Percentiles rank a stretch among this genome's conserved stretches.
Conservation (phyloP, 78 protist species). For the Dictyostelium brefeldianum region DNA sequence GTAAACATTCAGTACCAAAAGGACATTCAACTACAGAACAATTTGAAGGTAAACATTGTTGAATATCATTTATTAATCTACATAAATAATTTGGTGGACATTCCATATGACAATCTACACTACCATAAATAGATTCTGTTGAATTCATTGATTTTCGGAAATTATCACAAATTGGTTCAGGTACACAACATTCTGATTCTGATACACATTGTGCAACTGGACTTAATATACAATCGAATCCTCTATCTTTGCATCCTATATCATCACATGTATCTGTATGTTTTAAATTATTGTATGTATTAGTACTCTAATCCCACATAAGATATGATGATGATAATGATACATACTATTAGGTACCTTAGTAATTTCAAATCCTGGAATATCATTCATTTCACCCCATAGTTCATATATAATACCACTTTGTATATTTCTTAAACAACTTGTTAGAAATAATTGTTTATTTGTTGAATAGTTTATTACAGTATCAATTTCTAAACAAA, state of each 20-base stretch:
- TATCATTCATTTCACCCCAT: not conserved
- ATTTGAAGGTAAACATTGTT: constrained; percentile 11
- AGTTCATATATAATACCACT: constrained; percentile 2
- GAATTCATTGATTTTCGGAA: not conserved
- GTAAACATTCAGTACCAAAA: constrained; percentile 7
- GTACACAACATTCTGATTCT: constrained; percentile 29
- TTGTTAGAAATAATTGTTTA: not conserved
- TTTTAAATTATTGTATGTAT: not conserved
- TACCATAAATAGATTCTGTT: not conserved
- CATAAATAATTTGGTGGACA: constrained; percentile 31
- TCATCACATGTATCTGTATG: not conserved
- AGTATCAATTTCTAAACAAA: constrained; percentile 30
- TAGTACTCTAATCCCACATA: not conserved
- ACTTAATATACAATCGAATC: not conserved
- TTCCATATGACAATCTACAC: not conserved
- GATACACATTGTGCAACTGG: not conserved
- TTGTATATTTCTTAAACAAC: not conserved
- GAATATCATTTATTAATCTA: not conserved
- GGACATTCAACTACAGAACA: constrained; percentile 15
- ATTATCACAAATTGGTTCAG: constrained; percentile 15
- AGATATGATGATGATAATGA: not conserved
- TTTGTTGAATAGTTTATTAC: not conserved
- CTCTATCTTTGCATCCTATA: constrained; percentile 5
- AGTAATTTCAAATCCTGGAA: not conserved
- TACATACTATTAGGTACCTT: not conserved